Conservation (phyloP, 2,329 filamentous ascomycete species). For the Fusarium concolor region DNA sequence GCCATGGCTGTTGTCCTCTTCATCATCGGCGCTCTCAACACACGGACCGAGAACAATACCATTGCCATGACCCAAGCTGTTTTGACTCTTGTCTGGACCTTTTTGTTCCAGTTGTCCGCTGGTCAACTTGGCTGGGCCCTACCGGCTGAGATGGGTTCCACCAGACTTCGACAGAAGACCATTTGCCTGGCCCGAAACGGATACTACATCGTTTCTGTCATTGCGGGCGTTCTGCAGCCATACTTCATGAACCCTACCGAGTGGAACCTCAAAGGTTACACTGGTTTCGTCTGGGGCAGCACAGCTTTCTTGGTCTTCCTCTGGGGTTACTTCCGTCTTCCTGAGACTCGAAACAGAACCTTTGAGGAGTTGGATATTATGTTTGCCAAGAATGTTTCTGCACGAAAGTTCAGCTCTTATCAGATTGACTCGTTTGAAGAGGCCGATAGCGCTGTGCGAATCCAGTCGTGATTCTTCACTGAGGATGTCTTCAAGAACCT, state of each 20-base stretch:
- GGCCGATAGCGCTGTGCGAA: background rate
- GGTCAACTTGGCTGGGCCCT: constrained; percentile 54
- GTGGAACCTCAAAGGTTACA: constrained; percentile 54
- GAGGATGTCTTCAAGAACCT: too few species aligned
- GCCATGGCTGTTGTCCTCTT: constrained; percentile 54
- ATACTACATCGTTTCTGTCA: constrained; percentile 35
- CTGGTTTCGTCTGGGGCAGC: constrained; percentile 53
- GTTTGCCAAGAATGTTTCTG: constrained; percentile 52
- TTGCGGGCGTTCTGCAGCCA: constrained; percentile 47
- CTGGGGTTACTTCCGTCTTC: constrained; percentile 60
- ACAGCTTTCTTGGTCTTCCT: constrained; percentile 43
- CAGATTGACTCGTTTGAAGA: constrained; percentile 21
- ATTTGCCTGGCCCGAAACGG: constrained; percentile 49
- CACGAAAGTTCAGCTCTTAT: constrained; percentile 34
- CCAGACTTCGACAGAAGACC: constrained; percentile 49
- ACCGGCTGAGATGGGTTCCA: constrained; percentile 49
- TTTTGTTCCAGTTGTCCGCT: constrained; percentile 52
- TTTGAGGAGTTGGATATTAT: constrained; percentile 66
- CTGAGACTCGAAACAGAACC: constrained; percentile 63
- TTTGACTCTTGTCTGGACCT: constrained; percentile 51
- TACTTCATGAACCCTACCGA: constrained; percentile 55
- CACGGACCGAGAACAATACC: constrained; percentile 40
- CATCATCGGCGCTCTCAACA: constrained; percentile 57
- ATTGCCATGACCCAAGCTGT: constrained; percentile 52
- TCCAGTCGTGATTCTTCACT: too few species aligned